These are phyloP conservation scores for Linum lewisii DNA, from an alignment of 345 rosid species.

Conservation along the genomic window DNA sequence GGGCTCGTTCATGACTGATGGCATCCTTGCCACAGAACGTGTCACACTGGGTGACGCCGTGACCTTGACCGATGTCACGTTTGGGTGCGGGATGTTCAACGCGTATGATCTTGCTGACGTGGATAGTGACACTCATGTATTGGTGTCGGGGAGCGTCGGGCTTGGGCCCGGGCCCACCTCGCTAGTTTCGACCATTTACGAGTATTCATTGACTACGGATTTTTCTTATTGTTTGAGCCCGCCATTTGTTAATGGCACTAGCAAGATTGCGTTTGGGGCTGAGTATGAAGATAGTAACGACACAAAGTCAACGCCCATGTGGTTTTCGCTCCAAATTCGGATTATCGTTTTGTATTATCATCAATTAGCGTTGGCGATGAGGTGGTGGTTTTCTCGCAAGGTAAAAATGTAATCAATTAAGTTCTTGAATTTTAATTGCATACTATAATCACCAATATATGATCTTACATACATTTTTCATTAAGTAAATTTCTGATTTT, in stretches of 20 bases:
- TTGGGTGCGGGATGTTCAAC: neutral
- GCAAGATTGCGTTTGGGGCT: neutral
- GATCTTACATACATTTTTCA: too few relatives aligned
- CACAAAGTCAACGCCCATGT: neutral
- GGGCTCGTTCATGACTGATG: neutral
- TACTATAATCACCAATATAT: too few relatives aligned
- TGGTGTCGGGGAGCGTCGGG: neutral
- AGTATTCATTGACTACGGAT: neutral
- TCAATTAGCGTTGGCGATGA: neutral
- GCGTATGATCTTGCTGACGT: neutral
- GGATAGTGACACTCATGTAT: neutral
- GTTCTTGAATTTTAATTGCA: too few relatives aligned
- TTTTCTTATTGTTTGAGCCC: neutral
- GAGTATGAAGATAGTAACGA: neutral
- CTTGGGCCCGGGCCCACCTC: neutral
- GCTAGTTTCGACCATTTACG: neutral
- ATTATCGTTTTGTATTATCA: neutral
- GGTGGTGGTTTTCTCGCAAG: neutral
- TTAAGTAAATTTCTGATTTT: too few relatives aligned
- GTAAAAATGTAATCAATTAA: too few relatives aligned
- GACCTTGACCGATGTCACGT: neutral
- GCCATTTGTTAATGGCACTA: neutral
- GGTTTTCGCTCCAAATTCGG: neutral
- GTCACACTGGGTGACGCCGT: neutral
- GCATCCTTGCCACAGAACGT: neutral